These are phyloP conservation scores for Grifola frondosa DNA, from an alignment of 1,284 basidiomycete genomes.

Conservation along the genomic window DNA sequence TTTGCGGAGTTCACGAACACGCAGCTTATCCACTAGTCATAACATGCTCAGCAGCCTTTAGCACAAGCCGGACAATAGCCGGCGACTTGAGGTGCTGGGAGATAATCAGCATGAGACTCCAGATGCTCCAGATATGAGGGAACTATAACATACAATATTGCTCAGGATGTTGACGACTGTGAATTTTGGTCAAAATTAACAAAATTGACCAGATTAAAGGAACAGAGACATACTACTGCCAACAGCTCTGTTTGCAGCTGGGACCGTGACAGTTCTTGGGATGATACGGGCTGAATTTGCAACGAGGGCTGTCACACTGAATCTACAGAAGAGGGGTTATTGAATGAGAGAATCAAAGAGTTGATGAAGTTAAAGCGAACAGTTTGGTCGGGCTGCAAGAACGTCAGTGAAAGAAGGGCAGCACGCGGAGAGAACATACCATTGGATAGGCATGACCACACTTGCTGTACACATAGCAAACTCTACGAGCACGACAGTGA, in stretches of 20 bases:
- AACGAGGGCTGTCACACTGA: conserved; percentile 24
- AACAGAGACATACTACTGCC: conserved; percentile 25
- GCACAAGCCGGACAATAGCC: conserved; percentile 15
- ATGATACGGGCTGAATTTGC: conserved; percentile 28
- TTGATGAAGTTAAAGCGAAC: conserved; percentile 11
- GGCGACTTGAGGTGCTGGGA: conserved; percentile 18
- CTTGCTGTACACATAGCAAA: conserved; percentile 25
- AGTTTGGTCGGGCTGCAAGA: background rate
- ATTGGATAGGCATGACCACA: conserved; percentile 25
- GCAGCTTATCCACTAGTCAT: background rate
- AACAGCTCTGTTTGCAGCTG: conserved; percentile 29
- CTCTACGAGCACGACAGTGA: conserved; percentile 7
- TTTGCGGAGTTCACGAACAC: background rate
- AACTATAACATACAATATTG: conserved; percentile 27
- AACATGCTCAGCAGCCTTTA: conserved; percentile 5
- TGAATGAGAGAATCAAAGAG: background rate
- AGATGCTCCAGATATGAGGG: background rate
- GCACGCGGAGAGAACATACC: conserved; percentile 9
- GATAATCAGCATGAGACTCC: background rate
- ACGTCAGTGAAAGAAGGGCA: background rate
- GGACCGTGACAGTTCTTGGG: conserved; percentile 21
- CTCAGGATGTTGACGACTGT: conserved; percentile 28
- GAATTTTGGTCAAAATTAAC: background rate
- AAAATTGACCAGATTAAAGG: background rate
- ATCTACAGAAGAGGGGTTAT: conserved; percentile 13